phyloP scores from a whole-genome alignment of 192 early-diverging fungal genomes.

The Coemansia sp. region DNA sequence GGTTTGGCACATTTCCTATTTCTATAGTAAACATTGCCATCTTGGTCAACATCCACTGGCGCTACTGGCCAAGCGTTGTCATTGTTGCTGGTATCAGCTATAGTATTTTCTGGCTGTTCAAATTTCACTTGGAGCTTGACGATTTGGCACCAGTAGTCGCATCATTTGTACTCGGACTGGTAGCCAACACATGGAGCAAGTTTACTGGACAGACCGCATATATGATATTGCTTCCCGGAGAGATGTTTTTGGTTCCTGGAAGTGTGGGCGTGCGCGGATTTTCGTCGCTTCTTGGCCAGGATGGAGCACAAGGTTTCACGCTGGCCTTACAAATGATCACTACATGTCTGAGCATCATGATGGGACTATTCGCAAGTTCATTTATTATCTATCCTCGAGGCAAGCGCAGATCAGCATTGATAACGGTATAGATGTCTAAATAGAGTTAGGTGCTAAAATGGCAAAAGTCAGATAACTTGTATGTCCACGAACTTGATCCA shows the following conservation, averaged over 20 bases:
- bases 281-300: slow-evolving; percentile 59
- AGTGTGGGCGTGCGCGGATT: slow-evolving; percentile 66
- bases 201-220: slow-evolving; percentile 70
- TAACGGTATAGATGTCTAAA: slow-evolving; percentile 36
- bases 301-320: slow-evolving; percentile 48
- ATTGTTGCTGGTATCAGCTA: slow-evolving; percentile 66
- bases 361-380: slow-evolving; percentile 65
- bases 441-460: slow-evolving; percentile 26
- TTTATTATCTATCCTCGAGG: slow-evolving; percentile 59
- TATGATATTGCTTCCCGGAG: slow-evolving; percentile 75
- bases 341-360: slow-evolving; percentile 64
- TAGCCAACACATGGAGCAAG: slow-evolving; percentile 73
- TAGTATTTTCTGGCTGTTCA: slow-evolving; percentile 63
- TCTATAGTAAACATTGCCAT: slow-evolving; percentile 55
- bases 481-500: slow-evolving; percentile 68
- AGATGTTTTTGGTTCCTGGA: slow-evolving; percentile 81
- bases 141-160: slow-evolving; percentile 63
- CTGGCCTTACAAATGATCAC: slow-evolving; percentile 60
- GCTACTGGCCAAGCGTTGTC: slow-evolving; percentile 70
- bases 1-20: slow-evolving; percentile 59
- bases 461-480: slow-evolving; percentile 97
- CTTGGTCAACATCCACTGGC: slow-evolving; percentile 56
- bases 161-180: slow-evolving; percentile 73
- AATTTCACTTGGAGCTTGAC: slow-evolving; percentile 54
- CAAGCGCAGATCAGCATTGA: slow-evolving; percentile 36